Percentiles rank a stretch among this genome's conserved stretches.
These are phyloP conservation scores for Chytriomyces sp. DNA, from an alignment of 192 early-diverging fungal species.

Conservation along the genomic window DNA sequence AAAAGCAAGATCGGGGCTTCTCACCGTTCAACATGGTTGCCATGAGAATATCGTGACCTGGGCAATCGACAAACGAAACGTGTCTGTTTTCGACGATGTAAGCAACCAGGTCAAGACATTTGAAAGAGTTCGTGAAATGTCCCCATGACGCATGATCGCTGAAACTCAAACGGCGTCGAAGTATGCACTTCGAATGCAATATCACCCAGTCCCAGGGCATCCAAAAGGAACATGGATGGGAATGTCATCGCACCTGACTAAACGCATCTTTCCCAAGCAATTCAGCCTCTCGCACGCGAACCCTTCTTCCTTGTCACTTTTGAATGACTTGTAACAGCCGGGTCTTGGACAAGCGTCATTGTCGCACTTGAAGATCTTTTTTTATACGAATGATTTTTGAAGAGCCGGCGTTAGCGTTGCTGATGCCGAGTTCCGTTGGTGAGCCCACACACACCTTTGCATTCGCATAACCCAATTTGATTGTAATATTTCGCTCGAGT, in stretches of 20 bases:
- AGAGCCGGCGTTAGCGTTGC: neutral
- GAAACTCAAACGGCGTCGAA: neutral
- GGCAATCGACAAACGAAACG: conserved; percentile 98
- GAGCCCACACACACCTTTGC: conserved; percentile 72
- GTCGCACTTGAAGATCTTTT: conserved; percentile 95
- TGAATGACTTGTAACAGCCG: conserved; percentile 91
- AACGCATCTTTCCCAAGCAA: conserved; percentile 84
- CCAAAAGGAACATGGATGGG: no score
- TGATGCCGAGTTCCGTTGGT: conserved; percentile 2
- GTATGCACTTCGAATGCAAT: no score
- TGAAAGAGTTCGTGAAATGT: conserved; percentile 1
- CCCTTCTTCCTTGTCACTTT: conserved; percentile 80
- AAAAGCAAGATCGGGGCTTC: neutral
- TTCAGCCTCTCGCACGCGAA: conserved; percentile 87
- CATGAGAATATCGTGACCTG: conserved; percentile 99
- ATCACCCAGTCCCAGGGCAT: no score
- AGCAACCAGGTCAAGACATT: no score
- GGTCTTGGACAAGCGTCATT: conserved; percentile 92
- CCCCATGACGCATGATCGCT: neutral
- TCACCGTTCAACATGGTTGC: conserved; percentile 96
- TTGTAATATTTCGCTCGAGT: conserved; percentile 98
- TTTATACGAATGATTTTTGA: neutral
- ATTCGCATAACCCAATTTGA: conserved; percentile 99
- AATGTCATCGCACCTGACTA: conserved; percentile 65
- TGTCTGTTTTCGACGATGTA: conserved; percentile 61